Base-by-base conservation (phyloP, 805 yeast genomes). In the Cyberlindnera samutprakarnensis region DNA sequence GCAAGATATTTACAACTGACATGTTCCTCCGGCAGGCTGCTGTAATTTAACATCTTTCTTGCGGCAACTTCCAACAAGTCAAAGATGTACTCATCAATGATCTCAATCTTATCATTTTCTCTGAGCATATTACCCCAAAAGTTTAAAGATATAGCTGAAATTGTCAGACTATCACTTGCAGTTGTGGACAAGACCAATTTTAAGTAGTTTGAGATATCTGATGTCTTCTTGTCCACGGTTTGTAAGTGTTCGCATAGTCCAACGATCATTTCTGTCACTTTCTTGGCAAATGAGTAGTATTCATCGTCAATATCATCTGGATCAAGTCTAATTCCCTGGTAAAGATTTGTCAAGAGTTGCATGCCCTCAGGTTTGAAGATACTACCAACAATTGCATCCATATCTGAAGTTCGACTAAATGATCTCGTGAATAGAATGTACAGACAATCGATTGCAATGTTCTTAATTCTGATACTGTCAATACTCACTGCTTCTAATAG, bases 111-210 rank as follows among this genome's bases (percentile, higher is more conserved):
- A 10, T 75, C 72, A 44, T 87, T 95, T 36, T 78, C 73, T 47
- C 99, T 70, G 31, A 94, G 61, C 43, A 90, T 75, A 2, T 90
- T 74, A 39, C 94, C 86, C 98, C 98, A 94, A 62, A 92, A 81
- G 53, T 87, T 95, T 32, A 92, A 59, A 0, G 96, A 83, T 13
- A 92, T 66, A 0, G 96, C 95, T 31, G 95, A 80, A 3, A 90
- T 78, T n/a, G 90, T 79, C 35, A 92, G 66, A 46, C 95, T 83
- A 17, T 85, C 82, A 50, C 86, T 92, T 46, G 68, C 71, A 0
- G 95, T 83, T 1, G 96, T 85, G 28, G 77, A 70, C 27, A 92
- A 62, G 6, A 92, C 86, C 15, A 92, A 67, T 35, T 71, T 69
- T 41, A 87, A 66, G 51, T 85, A 92, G 31, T 70, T 74, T 19